Evolutionary conservation across 2,329 filamentous ascomycete species (phyloP).

Genomic region (Aspergillus ruber): DNA sequence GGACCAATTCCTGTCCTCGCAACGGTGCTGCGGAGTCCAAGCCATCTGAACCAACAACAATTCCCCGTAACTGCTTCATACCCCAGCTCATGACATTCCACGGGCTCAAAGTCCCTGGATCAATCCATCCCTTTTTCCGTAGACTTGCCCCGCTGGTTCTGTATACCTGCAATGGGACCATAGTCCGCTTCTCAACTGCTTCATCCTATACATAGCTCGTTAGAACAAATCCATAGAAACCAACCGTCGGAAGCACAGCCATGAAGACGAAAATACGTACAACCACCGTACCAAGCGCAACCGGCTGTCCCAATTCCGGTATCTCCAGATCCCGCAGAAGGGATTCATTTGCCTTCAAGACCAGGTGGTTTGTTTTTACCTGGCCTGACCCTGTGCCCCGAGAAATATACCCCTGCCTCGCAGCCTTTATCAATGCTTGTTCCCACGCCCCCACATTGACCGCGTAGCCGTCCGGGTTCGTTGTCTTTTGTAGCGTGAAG

Average conservation of each 20-base stretch:
- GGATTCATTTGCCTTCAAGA: slow-evolving; percentile 51
- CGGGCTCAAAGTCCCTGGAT: slow-evolving; percentile 47
- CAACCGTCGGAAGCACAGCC: not conserved
- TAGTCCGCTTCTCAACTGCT: slow-evolving; percentile 59
- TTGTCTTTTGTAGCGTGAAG: slow-evolving; percentile 64
- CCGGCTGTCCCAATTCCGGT: slow-evolving; percentile 71
- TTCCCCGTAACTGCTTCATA: slow-evolving; percentile 58
- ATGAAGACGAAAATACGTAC: slow-evolving; percentile 26
- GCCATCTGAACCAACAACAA: slow-evolving; percentile 43
- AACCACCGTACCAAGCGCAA: slow-evolving; percentile 72
- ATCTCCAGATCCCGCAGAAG: slow-evolving; percentile 67
- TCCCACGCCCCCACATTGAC: slow-evolving; percentile 79
- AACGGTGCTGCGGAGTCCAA: slow-evolving; percentile 26
- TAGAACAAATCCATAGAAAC: not conserved
- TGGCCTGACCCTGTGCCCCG: slow-evolving; percentile 19
- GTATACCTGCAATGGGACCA: slow-evolving; percentile 68
- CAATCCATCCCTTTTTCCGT: slow-evolving; percentile 60
- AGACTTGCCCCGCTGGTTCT: slow-evolving; percentile 60
- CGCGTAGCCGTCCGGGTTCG: slow-evolving; percentile 78
- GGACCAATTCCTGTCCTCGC: slow-evolving; percentile 38
- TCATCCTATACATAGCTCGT: slow-evolving; percentile 48
- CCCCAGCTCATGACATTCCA: slow-evolving; percentile 72
- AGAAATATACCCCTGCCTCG: slow-evolving; percentile 56
- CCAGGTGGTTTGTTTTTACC: slow-evolving; percentile 42
- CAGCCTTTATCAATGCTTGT: slow-evolving; percentile 63